A percentile compares a stretch with the other conserved stretches of the same genome.
Evolutionary conservation across 1,139 yeast species (phyloP).

Genomic region (Pichia sp.): DNA sequence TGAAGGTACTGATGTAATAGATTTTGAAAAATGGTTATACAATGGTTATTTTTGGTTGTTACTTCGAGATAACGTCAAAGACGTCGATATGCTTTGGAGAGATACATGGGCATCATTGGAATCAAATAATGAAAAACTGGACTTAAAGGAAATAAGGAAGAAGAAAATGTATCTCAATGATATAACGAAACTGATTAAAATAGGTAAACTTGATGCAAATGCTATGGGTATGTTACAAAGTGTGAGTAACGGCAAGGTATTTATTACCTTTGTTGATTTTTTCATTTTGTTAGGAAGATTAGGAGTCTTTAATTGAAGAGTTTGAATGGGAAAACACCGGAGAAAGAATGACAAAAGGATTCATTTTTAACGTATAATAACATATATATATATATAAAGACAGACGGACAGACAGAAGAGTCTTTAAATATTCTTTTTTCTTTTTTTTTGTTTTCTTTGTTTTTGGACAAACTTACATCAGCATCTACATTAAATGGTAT

Average conservation of each 20-base stretch:
- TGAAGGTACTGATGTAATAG: constrained; percentile 26
- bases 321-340: too few species aligned
- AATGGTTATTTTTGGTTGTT: constrained; percentile 32
- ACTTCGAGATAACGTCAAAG: constrained; percentile 28
- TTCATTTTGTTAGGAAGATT: constrained; percentile 37
- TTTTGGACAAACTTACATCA: too few species aligned
- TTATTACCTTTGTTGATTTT: constrained; percentile 33
- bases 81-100: constrained; percentile 33
- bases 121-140: too few species aligned
- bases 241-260: constrained; percentile 27
- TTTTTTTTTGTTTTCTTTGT: too few species aligned
- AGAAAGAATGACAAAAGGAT: too few species aligned
- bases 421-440: too few species aligned
- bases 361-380: not conserved
- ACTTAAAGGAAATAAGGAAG: constrained; percentile 1
- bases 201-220: constrained; percentile 26
- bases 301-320: constrained; percentile 24
- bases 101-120: constrained; percentile 23
- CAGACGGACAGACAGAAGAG: not conserved
- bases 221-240: constrained; percentile 36
- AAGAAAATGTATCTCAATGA: constrained; percentile 27
- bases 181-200: constrained; percentile 27
- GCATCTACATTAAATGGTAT: too few species aligned
- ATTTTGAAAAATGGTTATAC: constrained; percentile 35
- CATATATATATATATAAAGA: not conserved